Evolutionary conservation across 1,139 yeast genomes (phyloP), one percentile per base, ranked within the genome.

Genomic region (Geotrichum europaeum): DNA sequence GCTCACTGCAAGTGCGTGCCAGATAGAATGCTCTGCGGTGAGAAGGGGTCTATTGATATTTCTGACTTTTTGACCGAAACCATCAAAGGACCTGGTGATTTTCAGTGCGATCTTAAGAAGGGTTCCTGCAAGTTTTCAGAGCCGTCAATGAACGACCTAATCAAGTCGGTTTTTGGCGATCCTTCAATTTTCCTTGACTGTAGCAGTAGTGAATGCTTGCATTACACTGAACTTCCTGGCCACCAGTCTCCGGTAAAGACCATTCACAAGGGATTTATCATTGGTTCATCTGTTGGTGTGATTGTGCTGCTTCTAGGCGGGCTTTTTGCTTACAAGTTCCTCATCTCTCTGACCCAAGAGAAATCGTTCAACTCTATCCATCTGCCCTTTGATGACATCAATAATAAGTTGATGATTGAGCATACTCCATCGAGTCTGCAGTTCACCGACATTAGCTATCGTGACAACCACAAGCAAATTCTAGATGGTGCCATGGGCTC

Each of bases 141-240:
- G 72, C 98, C 99, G 49, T 86, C 96, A 62, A 94, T 94, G 98
- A 89, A 94, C 73, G 96, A 89, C 65, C 81, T 94, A 69, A 94
- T 94, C 63, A 80, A 84, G 63, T 84, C 90, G 18, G 96, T 94
- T 3, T 94, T 94, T 75, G 99, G 99, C 18, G 99, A 94, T 71
- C 89, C 92, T 0, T 82, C 84, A 68, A 94, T 94, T 68, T 87
- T 94, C 1, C 77, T 94, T 61, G 79, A 82, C 57, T 94, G 99
- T 75, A 75, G 77, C 15, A 84, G 96, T 1, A 94, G 96, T 58
- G 99, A 94, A 73, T 94, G 99, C 78, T 69, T 94, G 49, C 98
- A 94, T 72, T 85, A 86, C 69, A 87, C 96, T 69, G 96, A 94
- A 72, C 84, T 94, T 28, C 99, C 99, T 0, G 98, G 97, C 3